phyloP scores from a whole-genome alignment of 2,329 filamentous ascomycete species.

The Seiridium cupressi region DNA sequence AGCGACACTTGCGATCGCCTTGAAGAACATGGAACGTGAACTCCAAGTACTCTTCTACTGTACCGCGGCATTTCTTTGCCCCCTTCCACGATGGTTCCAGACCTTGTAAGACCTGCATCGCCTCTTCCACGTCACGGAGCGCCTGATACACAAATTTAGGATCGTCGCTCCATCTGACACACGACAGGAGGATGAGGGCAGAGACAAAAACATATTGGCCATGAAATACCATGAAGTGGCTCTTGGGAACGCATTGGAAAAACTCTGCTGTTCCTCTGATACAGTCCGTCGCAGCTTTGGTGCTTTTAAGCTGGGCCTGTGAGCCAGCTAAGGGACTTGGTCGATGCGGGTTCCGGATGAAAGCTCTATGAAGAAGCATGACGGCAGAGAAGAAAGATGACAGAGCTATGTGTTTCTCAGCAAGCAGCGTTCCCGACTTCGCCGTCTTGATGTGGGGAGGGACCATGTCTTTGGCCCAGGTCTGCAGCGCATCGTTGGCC shows the following conservation, averaged over 20 bases:
- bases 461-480: background rate
- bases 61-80: background rate
- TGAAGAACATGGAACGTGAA: background rate
- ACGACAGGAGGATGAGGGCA: background rate
- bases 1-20: background rate
- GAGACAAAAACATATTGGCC: background rate
- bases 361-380: background rate
- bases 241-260: background rate
- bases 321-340: background rate
- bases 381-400: constrained; percentile 2
- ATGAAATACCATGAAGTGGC: background rate
- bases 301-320: background rate
- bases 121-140: background rate
- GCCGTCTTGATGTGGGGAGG: background rate
- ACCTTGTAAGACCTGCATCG: background rate
- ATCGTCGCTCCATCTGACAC: background rate
- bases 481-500: background rate
- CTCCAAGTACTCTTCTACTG: constrained; percentile 4
- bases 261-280: background rate
- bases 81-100: background rate
- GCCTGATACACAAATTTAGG: background rate
- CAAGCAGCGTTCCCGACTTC: background rate
- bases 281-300: constrained; percentile 1
- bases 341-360: background rate
- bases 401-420: background rate